phyloP scores from a whole-genome alignment of 345 rosid genomes.

The Murraya koenigii region DNA sequence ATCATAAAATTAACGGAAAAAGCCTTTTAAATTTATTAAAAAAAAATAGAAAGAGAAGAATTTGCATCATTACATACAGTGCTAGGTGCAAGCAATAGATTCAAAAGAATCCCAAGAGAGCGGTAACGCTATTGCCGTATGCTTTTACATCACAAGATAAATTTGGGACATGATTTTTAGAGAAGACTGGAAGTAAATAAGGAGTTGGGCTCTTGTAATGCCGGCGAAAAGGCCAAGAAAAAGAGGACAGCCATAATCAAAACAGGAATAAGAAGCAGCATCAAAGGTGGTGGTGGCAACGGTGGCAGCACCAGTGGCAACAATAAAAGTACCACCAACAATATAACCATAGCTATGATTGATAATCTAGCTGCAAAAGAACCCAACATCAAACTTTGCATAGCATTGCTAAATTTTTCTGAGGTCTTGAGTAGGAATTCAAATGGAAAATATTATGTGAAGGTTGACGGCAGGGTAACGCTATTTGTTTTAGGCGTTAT shows the following conservation, averaged over 20 bases:
- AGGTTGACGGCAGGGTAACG: neutral
- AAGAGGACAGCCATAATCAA: constrained; percentile 32
- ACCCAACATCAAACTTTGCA: constrained; percentile 14
- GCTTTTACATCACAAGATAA: too few relatives aligned
- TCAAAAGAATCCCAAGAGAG: too few relatives aligned
- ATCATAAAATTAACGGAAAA: too few relatives aligned
- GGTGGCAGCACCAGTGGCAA: constrained; percentile 37
- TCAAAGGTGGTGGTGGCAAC: constrained; percentile 34
- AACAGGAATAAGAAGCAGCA: constrained; percentile 34
- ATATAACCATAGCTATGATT: constrained; percentile 17
- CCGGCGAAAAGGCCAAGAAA: constrained; percentile 22
- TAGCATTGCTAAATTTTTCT: neutral
- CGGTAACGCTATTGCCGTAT: too few relatives aligned
- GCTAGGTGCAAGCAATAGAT: too few relatives aligned
- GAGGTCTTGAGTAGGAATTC: too few relatives aligned
- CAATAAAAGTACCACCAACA: constrained; percentile 21
- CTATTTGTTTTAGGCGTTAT: neutral
- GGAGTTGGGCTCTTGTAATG: constrained; percentile 14
- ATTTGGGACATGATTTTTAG: too few relatives aligned
- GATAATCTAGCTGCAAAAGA: constrained; percentile 13
- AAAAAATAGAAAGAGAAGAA: too few relatives aligned
- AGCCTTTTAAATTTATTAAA: too few relatives aligned
- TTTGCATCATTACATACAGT: too few relatives aligned
- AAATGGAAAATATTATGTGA: neutral
- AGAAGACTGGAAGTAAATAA: neutral